These are phyloP conservation scores for Oleoguttula mirabilis DNA, from an alignment of 495 filamentous ascomycete genomes.

Conservation along the genomic window DNA sequence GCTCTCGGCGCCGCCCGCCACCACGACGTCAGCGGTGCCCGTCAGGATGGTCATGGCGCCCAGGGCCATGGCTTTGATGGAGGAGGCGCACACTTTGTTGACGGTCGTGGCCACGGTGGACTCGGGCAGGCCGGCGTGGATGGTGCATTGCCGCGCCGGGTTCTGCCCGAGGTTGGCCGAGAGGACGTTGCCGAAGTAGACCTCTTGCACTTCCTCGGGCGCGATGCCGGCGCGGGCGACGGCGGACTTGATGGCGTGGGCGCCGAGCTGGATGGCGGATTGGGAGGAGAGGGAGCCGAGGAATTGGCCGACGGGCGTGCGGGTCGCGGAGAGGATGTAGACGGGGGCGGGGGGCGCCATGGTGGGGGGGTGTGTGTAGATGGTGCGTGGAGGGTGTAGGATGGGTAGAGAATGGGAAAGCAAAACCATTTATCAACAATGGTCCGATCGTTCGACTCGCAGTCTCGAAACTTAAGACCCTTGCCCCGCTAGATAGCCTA, in stretches of 20 bases:
- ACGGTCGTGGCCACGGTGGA: constrained; percentile 78
- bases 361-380: neutral
- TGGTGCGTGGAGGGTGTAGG: neutral
- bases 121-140: constrained; percentile 70
- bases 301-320: constrained; percentile 88
- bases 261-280: constrained; percentile 73
- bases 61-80: constrained; percentile 85
- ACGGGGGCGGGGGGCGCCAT: constrained; percentile 52
- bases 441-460: no score
- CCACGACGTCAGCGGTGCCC: constrained; percentile 76
- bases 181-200: constrained; percentile 96
- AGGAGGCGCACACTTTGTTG: constrained; percentile 97
- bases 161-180: constrained; percentile 95
- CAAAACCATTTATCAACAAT: neutral
- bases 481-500: no score
- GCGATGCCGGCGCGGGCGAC: constrained; percentile 77
- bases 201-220: constrained; percentile 76
- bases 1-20: constrained; percentile 89
- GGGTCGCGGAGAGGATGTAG: constrained; percentile 85
- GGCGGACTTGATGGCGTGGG: constrained; percentile 85
- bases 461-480: no score
- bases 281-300: constrained; percentile 80
- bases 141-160: constrained; percentile 84
- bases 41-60: constrained; percentile 95
- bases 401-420: neutral